phyloP scores from a whole-genome alignment of 768 basidiomycete genomes.

The Naganishia friedmannii region DNA sequence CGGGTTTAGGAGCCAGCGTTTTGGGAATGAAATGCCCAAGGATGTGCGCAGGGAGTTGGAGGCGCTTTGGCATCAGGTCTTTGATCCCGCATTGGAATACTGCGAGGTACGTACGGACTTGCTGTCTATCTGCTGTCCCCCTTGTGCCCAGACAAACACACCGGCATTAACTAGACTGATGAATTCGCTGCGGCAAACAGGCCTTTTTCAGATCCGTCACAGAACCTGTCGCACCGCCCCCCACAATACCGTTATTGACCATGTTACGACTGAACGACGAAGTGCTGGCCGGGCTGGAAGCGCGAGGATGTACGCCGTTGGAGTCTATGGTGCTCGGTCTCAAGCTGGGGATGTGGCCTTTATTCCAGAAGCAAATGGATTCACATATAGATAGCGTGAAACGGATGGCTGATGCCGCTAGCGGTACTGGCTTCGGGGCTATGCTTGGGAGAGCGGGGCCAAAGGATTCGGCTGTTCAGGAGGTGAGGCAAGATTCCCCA shows the following conservation, averaged over 20 bases:
- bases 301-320: constrained; percentile 72
- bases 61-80: constrained; percentile 81
- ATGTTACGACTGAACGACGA: constrained; percentile 90
- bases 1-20: constrained; percentile 25
- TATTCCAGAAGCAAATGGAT: constrained; percentile 84
- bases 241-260: constrained; percentile 72
- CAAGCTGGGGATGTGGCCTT: constrained; percentile 85
- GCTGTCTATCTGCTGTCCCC: not conserved
- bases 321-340: constrained; percentile 76
- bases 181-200: constrained; percentile 38
- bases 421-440: constrained; percentile 55
- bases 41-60: constrained; percentile 53
- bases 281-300: constrained; percentile 69
- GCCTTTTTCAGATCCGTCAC: constrained; percentile 67
- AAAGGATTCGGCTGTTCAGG: constrained; percentile 67
- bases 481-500: constrained; percentile 54
- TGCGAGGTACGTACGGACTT: constrained; percentile 59
- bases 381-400: constrained; percentile 78
- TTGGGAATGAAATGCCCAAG: constrained; percentile 44
- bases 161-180: not conserved
- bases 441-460: constrained; percentile 63
- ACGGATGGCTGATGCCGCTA: constrained; percentile 71
- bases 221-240: constrained; percentile 63
- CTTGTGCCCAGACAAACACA: too few relatives aligned
- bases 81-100: constrained; percentile 87